Evolutionary conservation across 108 stramenopile genomes (phyloP), one percentile per base, ranked within the genome.

Genomic region (Craspedostauros australis): DNA sequence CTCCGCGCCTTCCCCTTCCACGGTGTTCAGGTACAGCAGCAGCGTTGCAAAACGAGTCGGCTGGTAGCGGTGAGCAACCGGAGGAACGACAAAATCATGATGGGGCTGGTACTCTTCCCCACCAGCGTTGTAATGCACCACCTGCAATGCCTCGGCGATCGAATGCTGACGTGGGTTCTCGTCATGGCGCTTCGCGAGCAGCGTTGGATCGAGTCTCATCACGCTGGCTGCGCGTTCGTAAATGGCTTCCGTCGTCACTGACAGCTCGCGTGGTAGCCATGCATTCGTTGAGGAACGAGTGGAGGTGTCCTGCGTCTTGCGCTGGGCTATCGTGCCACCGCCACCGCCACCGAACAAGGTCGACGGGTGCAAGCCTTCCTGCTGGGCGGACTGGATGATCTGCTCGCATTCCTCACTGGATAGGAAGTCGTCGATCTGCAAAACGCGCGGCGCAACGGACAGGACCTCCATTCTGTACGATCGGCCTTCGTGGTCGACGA

Each of bases 61-160:
- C 61, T 92, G 90, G 50, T 86, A 78, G 6, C 86, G 84, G 55
- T 84, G 73, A 31, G 42, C 60, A 21, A 78, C 55, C 2, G 77
- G 69, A 14, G 90, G 86, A 50, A 81, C 79, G 1, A 77, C 79
- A 72, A 91, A 94, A 51, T 96, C 95, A 47, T 93, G 91, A 58
- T 93, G 93, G 16, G 92, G 56, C 19, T 76, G 72, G 58, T 96
- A 96, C 47, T 82, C 77, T 51, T 93, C 82, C 7, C 58, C 58
- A 6, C 71, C 70, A 14, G 56, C 48, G 11, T 58, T 61, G 55
- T 94, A 96, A 0, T 80, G 90, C 2, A 94, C 77, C 33, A 96
- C 56, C 67, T 94, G 92, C 57, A 94, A 45, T 3, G 85, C 77
- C 68, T 96, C 95, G 18, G 88, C 84, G 30, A 89, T 84, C 25